A percentile compares a stretch with the other conserved stretches of the same genome.
Conservation (phyloP, 106 monocot species). For the Vanilla planifolia region DNA sequence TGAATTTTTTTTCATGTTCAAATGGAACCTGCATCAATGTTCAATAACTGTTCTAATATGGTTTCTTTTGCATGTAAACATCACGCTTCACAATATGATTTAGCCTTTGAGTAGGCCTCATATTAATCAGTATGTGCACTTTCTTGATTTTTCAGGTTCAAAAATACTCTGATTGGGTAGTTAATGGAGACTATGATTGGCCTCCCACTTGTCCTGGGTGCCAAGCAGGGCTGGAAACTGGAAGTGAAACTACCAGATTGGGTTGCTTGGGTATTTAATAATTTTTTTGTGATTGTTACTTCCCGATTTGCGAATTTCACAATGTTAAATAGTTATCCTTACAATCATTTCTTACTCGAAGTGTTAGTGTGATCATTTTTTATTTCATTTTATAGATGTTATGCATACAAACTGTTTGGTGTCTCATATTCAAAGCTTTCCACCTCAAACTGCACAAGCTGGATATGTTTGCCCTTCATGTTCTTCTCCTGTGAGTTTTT, state of each 20-base stretch:
- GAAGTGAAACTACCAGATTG: constrained; percentile 68
- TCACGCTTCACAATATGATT: not conserved
- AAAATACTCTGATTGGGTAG: constrained; percentile 97
- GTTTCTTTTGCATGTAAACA: not conserved
- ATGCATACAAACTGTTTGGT: constrained; percentile 56
- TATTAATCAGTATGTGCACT: not conserved
- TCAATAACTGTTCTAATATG: not conserved
- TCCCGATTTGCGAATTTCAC: not conserved
- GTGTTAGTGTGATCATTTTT: not conserved
- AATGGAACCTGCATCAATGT: not conserved
- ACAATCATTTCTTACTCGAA: not conserved
- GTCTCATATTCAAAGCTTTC: constrained; percentile 49
- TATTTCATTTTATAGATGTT: constrained; percentile 51
- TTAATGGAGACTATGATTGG: constrained; percentile 97
- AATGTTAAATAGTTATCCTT: not conserved
- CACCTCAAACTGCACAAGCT: constrained; percentile 45
- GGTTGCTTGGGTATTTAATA: constrained; percentile 78
- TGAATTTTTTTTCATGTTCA: not conserved
- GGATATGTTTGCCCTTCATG: constrained; percentile 45
- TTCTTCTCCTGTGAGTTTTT: constrained; percentile 37
- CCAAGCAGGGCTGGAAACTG: constrained; percentile 51
- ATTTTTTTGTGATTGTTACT: not conserved
- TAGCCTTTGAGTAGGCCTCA: not conserved
- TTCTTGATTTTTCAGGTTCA: constrained; percentile 16
- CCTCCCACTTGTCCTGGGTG: constrained; percentile 72